These are phyloP conservation scores for Exophiala sideris DNA, from an alignment of 2,329 filamentous ascomycete genomes.

Conservation along the genomic window DNA sequence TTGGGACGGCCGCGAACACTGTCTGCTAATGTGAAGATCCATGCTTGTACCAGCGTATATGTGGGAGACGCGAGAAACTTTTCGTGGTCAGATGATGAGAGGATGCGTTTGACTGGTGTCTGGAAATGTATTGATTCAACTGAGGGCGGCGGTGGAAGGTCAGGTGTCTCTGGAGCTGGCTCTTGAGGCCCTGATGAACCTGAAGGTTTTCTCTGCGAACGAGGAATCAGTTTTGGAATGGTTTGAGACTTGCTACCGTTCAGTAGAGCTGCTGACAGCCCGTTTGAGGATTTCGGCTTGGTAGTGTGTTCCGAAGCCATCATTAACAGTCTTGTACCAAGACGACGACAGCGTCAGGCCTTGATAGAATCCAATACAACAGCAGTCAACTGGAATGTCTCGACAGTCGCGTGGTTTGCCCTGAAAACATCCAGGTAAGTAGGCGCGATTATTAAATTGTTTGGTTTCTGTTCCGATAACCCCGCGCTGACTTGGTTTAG, in stretches of 20 bases:
- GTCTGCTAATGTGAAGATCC: constrained; percentile 83
- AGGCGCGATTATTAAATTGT: too few species aligned
- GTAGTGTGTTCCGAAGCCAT: too few species aligned
- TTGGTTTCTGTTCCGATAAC: too few species aligned
- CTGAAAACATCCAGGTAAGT: too few species aligned
- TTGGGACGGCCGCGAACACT: constrained; percentile 69
- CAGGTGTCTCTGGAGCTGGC: constrained; percentile 72
- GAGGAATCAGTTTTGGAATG: constrained; percentile 28
- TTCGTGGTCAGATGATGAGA: constrained; percentile 75
- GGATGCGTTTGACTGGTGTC: constrained; percentile 71
- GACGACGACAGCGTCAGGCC: too few species aligned
- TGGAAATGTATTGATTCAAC: constrained; percentile 60
- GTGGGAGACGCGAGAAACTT: constrained; percentile 76
- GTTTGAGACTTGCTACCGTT: constrained; percentile 3
- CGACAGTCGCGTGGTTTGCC: too few species aligned
- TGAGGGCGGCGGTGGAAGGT: constrained; percentile 65
- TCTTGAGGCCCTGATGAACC: constrained; percentile 32
- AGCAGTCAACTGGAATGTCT: too few species aligned
- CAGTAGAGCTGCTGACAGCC: not conserved
- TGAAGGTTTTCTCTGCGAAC: constrained; percentile 34
- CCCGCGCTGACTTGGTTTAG: too few species aligned
- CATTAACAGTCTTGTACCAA: too few species aligned
- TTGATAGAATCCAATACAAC: too few species aligned
- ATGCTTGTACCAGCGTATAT: constrained; percentile 72
- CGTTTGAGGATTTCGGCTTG: not conserved